Percentiles rank a stretch among this genome's conserved stretches.
These are phyloP conservation scores for Alternaria incomplexa DNA, from an alignment of 2,329 filamentous ascomycete species.

Conservation along the genomic window DNA sequence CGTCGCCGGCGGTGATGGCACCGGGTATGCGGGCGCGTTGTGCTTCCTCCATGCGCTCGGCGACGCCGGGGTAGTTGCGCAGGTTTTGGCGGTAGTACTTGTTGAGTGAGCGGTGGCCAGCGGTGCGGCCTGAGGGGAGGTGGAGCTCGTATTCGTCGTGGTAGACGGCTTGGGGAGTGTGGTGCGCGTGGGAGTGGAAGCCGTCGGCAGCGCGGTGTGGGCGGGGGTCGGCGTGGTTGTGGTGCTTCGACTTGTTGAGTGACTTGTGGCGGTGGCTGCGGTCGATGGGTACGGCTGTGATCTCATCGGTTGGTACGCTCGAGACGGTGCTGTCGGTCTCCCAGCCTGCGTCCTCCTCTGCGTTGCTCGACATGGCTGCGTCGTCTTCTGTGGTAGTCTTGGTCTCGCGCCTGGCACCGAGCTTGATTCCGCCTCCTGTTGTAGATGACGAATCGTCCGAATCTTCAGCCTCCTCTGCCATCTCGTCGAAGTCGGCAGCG, in stretches of 20 bases:
- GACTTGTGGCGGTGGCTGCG: constrained; percentile 74
- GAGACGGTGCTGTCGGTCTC: constrained; percentile 91
- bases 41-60: constrained; percentile 69
- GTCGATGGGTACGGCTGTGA: constrained; percentile 79
- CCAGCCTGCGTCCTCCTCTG: constrained; percentile 83
- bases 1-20: constrained; percentile 59
- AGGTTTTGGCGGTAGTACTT: constrained; percentile 94
- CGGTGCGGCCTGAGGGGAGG: constrained; percentile 84
- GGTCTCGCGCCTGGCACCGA: constrained; percentile 66
- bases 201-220: constrained; percentile 77
- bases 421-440: constrained; percentile 67
- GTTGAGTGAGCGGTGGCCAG: constrained; percentile 86
- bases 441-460: constrained; percentile 56
- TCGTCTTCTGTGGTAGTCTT: constrained; percentile 47
- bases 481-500: constrained; percentile 65
- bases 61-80: constrained; percentile 77
- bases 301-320: constrained; percentile 83
- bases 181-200: constrained; percentile 81
- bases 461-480: constrained; percentile 46
- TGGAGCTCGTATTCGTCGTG: constrained; percentile 94
- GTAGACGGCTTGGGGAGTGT: constrained; percentile 76
- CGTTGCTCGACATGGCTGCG: constrained; percentile 54
- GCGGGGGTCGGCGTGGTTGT: constrained; percentile 73
- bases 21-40: constrained; percentile 58
- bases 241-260: constrained; percentile 75